These are phyloP conservation scores for Cicer pinnatifidum DNA, from an alignment of 306 rosid species.

Conservation along the genomic window DNA sequence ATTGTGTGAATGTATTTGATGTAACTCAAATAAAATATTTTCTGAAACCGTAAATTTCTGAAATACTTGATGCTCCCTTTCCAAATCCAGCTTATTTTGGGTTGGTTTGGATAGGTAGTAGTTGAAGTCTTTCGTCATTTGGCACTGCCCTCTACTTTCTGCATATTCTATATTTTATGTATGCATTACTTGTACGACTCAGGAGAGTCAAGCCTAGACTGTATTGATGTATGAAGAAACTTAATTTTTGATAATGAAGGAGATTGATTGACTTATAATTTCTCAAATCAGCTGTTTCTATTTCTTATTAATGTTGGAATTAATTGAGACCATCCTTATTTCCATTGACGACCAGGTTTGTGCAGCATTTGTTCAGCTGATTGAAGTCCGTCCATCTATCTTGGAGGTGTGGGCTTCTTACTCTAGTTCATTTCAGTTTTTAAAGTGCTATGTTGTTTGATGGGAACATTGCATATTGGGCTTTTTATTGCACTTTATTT, in stretches of 20 bases:
- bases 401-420: slow-evolving; percentile 71
- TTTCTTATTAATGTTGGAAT: slow-evolving; percentile 41
- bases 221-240: slow-evolving; percentile 12
- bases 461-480: slow-evolving; percentile 30
- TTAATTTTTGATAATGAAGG: slow-evolving; percentile 2
- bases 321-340: slow-evolving; percentile 44
- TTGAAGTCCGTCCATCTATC: slow-evolving; percentile 90
- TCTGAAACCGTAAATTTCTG: slow-evolving; percentile 24
- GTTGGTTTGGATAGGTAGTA: slow-evolving; percentile 33
- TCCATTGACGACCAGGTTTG: slow-evolving; percentile 72
- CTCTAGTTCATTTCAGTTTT: slow-evolving; percentile 32
- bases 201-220: slow-evolving; percentile 18
- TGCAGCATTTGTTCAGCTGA: slow-evolving; percentile 94
- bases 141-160: neutral
- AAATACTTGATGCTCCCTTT: slow-evolving; percentile 18
- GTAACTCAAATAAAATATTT: slow-evolving; percentile 21
- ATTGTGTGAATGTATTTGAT: slow-evolving; percentile 27
- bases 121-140: slow-evolving; percentile 39
- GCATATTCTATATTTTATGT: slow-evolving; percentile 18
- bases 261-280: slow-evolving; percentile 7
- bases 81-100: slow-evolving; percentile 31
- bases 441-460: slow-evolving; percentile 1
- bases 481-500: slow-evolving; percentile 20
- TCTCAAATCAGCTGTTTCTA: slow-evolving; percentile 10
- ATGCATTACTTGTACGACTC: slow-evolving; percentile 7